phyloP scores from a whole-genome alignment of 805 yeast genomes.

The Zygotorulaspora florentina region DNA sequence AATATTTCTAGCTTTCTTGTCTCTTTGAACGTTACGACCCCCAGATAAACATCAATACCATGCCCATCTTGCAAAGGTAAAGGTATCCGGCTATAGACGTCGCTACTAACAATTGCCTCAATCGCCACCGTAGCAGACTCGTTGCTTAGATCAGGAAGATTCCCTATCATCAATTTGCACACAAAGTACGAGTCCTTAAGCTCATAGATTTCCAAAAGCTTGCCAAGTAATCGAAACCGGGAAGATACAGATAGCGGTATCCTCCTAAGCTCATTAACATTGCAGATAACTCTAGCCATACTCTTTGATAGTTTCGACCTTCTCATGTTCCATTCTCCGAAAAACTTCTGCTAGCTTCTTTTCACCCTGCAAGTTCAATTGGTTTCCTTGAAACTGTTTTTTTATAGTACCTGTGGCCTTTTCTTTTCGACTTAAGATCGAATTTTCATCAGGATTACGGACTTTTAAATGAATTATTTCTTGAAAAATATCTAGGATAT shows the following conservation, averaged over 20 bases:
- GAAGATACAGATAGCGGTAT: slow-evolving; percentile 1
- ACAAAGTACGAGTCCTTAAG: slow-evolving; percentile 3
- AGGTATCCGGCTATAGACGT: slow-evolving; percentile 4
- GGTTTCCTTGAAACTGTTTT: neutral
- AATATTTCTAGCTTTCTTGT: slow-evolving; percentile 14
- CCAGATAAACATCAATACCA: slow-evolving; percentile 16
- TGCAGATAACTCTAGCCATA: slow-evolving; percentile 16
- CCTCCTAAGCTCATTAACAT: slow-evolving; percentile 6
- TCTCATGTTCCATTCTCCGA: neutral
- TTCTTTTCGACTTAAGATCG: neutral
- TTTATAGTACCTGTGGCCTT: neutral
- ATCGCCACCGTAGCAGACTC: slow-evolving; percentile 1
- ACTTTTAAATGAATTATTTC: slow-evolving; percentile 9
- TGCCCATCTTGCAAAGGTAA: slow-evolving; percentile 12
- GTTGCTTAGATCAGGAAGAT: slow-evolving; percentile 10
- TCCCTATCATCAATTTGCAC: slow-evolving; percentile 11
- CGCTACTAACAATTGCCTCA: slow-evolving; percentile 9
- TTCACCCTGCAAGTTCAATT: neutral
- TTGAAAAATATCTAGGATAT: no score
- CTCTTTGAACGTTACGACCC: slow-evolving; percentile 7
- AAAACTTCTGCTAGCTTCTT: neutral
- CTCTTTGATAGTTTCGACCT: no score
- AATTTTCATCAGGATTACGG: neutral
- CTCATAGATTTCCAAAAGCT: slow-evolving; percentile 15
- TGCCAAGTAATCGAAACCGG: slow-evolving; percentile 15